phyloP scores from a whole-genome alignment of 148 eudicot species.

The Cornus controversa region DNA sequence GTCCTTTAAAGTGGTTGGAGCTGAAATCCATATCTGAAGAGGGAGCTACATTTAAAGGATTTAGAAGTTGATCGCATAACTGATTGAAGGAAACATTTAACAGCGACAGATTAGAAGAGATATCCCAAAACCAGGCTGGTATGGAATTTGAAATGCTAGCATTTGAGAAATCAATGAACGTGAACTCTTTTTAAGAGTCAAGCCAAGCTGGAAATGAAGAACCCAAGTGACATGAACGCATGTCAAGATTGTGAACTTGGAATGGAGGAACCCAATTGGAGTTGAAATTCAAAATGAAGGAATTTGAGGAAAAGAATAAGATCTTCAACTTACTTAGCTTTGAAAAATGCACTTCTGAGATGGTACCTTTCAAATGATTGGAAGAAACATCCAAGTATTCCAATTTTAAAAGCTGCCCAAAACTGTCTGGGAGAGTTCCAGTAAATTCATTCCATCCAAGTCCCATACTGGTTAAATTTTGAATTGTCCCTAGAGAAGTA shows the following conservation, averaged over 20 bases:
- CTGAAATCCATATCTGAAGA: constrained; percentile 37
- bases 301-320: constrained; percentile 16
- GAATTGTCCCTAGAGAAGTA: constrained; percentile 19
- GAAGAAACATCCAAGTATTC: constrained; percentile 23
- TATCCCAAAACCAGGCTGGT: constrained; percentile 39
- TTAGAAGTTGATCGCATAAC: constrained; percentile 27
- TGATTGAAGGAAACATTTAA: constrained; percentile 35
- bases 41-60: constrained; percentile 16
- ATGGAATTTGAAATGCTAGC: constrained; percentile 24
- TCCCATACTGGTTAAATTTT: constrained; percentile 7
- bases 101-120: constrained; percentile 19
- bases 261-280: constrained; percentile 38
- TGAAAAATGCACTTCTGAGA: constrained; percentile 29
- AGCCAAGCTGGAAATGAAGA: constrained; percentile 41
- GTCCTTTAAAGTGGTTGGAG: constrained; percentile 33
- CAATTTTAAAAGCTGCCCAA: constrained; percentile 30
- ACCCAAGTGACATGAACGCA: constrained; percentile 32
- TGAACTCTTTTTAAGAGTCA: constrained; percentile 16
- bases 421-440: constrained; percentile 28
- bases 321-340: constrained; percentile 19
- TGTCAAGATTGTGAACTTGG: constrained; percentile 21
- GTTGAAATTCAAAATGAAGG: constrained; percentile 22
- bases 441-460: constrained; percentile 18
- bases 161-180: constrained; percentile 21
- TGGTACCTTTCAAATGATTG: constrained; percentile 23